Conservation (phyloP, 768 basidiomycete genomes). For the Russula earlei region DNA sequence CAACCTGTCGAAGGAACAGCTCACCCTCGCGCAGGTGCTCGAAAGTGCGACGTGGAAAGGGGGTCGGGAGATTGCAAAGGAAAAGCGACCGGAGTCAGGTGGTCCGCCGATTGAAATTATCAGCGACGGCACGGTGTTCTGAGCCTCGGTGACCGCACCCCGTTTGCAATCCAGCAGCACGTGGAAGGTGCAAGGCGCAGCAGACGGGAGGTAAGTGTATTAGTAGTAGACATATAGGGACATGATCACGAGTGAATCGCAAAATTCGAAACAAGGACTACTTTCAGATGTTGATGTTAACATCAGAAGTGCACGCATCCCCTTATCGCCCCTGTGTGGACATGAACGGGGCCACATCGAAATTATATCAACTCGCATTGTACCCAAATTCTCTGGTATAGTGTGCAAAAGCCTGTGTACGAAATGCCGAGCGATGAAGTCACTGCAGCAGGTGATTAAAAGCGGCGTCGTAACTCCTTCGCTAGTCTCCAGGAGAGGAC, state of each 20-base stretch:
- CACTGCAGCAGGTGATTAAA: neutral
- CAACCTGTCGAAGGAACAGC: slow-evolving; percentile 37
- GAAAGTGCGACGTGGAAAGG: slow-evolving; percentile 98
- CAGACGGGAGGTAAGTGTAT: neutral
- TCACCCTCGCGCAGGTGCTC: slow-evolving; percentile 79
- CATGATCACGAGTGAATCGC: neutral
- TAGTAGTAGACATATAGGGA: slow-evolving; percentile 2
- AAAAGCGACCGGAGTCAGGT: slow-evolving; percentile 58
- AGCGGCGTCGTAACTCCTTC: slow-evolving; percentile 16
- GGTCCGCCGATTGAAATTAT: slow-evolving; percentile 84
- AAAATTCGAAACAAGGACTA: neutral
- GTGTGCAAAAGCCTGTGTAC: neutral
- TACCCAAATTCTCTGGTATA: neutral
- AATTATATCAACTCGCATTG: neutral
- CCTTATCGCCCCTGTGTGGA: neutral
- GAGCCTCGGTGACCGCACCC: neutral
- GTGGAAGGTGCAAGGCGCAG: slow-evolving; percentile 10
- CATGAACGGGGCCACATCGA: neutral
- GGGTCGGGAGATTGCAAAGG: slow-evolving; percentile 83
- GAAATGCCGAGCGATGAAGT: neutral
- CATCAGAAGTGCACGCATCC: neutral
- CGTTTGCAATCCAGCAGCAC: neutral
- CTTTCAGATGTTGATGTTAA: neutral
- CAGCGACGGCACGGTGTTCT: slow-evolving; percentile 81
- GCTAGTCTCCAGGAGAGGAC: slow-evolving; percentile 21